A percentile compares a stretch with the other conserved stretches of the same genome.
phyloP scores from a whole-genome alignment of 768 basidiomycete species.

The Flagelloscypha sp. region DNA sequence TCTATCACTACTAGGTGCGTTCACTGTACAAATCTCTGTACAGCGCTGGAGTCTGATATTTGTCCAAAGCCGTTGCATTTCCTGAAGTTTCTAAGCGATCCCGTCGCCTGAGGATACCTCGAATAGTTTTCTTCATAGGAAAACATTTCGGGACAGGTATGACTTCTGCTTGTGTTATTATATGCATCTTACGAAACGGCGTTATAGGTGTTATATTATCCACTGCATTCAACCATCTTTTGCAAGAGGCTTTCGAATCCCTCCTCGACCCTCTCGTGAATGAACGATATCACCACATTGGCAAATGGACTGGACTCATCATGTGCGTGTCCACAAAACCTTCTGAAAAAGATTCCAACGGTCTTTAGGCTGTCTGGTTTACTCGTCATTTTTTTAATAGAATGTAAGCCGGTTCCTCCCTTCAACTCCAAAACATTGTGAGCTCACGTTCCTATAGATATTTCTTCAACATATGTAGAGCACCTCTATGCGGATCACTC shows the following conservation, averaged over 20 bases:
- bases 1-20: no score
- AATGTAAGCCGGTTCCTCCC: constrained; percentile 46
- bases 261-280: constrained; percentile 41
- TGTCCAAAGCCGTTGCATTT: constrained; percentile 57
- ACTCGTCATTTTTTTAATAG: constrained; percentile 66
- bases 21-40: no score
- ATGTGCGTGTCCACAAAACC: constrained; percentile 67
- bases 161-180: constrained; percentile 1
- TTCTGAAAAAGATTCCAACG: constrained; percentile 1
- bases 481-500: constrained; percentile 57
- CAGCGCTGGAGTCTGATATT: constrained; percentile 2
- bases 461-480: constrained; percentile 70
- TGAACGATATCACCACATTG: constrained; percentile 36
- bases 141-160: constrained; percentile 79
- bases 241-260: constrained; percentile 67
- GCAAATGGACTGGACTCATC: constrained; percentile 59
- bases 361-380: constrained; percentile 49
- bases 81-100: constrained; percentile 54
- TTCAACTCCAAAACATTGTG: constrained; percentile 3
- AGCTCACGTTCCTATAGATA: constrained; percentile 32
- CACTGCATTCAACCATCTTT: constrained; percentile 74
- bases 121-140: constrained; percentile 70
- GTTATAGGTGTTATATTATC: constrained; percentile 67
- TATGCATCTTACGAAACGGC: background rate
- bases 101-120: constrained; percentile 51